Base-by-base conservation (phyloP, 495 filamentous ascomycete genomes). In the Schizothecium vesticola region DNA sequence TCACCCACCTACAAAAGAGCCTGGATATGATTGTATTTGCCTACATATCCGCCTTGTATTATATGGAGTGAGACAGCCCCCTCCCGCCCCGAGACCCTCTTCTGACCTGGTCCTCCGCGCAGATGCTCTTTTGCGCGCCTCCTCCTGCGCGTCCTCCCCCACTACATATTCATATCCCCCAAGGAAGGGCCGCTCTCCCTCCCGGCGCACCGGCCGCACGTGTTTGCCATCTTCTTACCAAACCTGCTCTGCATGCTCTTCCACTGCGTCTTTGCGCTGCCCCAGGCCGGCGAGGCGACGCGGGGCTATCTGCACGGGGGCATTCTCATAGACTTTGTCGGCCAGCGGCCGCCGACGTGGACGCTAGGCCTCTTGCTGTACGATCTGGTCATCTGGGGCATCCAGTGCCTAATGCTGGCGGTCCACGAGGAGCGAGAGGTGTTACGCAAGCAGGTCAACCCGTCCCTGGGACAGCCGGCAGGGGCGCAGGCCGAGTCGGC, bases 281-380 rank as follows among this genome's bases (percentile, higher is more conserved):
- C 90, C 1, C 80, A 86, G 28, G 92, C 90, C 22, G 87, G 88
- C 65, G 92, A 96, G 78, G 85, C 88, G 36, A 89, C 89, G 25
- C 84, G 92, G 61, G 91, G 90, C 8, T 95, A 96, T 74, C 82
- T 95, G 1, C 92, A 96, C 74, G 93, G 93, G 23, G 92, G 93
- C 9, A 75, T 96, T 33, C 84, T 95, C 56, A 88, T 96, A 68
- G 78, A 97, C 77, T 94, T 97, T 74, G 88, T 97, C 66, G 93
- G 93, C 10, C 92, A 96, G 80, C 86, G 87, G 74, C 88, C 88
- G 28, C 91, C 93, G 8, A 86, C 88, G 1, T 86, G 89, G 56
- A 87, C 86, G 69, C 76, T 89, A 12, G 81, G 86, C 55, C 83
- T 94, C 26, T 72, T 92, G 8, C 68, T 80, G 3, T 80, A 92